phyloP scores from a whole-genome alignment of 768 basidiomycete species.

The Trametes gibbosa region DNA sequence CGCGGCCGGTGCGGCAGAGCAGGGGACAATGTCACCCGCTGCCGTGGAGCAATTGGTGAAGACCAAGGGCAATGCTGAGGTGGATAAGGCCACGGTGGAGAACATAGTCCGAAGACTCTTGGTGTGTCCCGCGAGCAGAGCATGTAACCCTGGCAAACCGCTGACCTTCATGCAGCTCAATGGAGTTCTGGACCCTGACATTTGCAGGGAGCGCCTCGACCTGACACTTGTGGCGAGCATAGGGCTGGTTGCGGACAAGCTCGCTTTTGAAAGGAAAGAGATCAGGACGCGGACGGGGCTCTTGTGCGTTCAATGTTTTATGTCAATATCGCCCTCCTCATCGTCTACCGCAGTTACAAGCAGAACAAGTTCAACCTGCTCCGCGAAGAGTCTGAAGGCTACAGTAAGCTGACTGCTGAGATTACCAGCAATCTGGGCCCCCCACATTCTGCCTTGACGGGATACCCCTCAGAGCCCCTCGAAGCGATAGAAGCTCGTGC shows the following conservation, averaged over 20 bases:
- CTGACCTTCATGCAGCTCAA: conserved; percentile 40
- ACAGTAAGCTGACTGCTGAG: conserved; percentile 87
- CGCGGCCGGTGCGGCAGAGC: conserved; percentile 26
- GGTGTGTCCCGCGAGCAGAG: conserved; percentile 39
- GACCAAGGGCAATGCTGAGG: conserved; percentile 52
- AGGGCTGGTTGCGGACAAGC: conserved; percentile 68
- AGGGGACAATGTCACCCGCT: conserved; percentile 17
- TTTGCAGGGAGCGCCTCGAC: conserved; percentile 77
- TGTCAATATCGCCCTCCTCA: not conserved
- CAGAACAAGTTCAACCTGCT: conserved; percentile 98
- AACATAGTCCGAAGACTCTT: conserved; percentile 58
- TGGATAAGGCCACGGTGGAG: conserved; percentile 61
- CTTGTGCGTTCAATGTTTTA: conserved; percentile 53
- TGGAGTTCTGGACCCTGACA: conserved; percentile 53
- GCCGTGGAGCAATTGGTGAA: conserved; percentile 27
- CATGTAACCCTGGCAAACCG: not conserved
- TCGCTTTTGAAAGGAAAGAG: conserved; percentile 71
- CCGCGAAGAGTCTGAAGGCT: conserved; percentile 96
- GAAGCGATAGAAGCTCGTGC: conserved; percentile 61
- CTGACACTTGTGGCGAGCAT: conserved; percentile 56
- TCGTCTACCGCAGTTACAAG: conserved; percentile 65
- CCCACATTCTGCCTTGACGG: conserved; percentile 67
- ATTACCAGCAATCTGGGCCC: conserved; percentile 75
- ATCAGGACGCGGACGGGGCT: conserved; percentile 76
- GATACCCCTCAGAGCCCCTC: conserved; percentile 58